Evolutionary conservation across 2,329 filamentous ascomycete species (phyloP).

Genomic region (Microdochium trichocladiopsis): DNA sequence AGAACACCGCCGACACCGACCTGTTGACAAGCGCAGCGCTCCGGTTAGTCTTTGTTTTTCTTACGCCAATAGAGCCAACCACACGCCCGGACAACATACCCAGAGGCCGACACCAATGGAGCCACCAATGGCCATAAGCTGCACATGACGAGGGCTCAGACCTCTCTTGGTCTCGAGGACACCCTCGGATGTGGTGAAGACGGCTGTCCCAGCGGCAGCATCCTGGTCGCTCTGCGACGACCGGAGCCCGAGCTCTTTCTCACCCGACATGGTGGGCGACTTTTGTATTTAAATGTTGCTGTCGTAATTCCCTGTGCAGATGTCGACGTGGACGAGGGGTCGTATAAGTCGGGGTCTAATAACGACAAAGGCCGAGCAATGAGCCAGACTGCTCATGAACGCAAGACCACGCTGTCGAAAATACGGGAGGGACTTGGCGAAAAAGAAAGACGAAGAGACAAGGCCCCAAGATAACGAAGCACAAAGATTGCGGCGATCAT

Average conservation of each 20-base stretch:
- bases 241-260: background rate
- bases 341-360: too few species aligned
- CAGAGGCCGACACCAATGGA: constrained; percentile 38
- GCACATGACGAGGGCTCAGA: constrained; percentile 31
- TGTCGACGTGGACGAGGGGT: too few species aligned
- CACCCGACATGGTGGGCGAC: background rate
- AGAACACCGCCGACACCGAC: constrained; percentile 36
- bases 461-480: too few species aligned
- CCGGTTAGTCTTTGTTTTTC: background rate
- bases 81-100: constrained; percentile 9
- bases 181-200: background rate
- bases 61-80: background rate
- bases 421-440: too few species aligned
- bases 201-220: background rate
- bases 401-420: too few species aligned
- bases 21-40: constrained; percentile 2
- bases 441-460: too few species aligned
- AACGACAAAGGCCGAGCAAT: too few species aligned
- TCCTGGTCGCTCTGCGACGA: background rate
- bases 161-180: constrained; percentile 13
- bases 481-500: too few species aligned
- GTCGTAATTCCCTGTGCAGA: too few species aligned
- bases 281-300: too few species aligned
- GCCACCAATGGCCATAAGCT: constrained; percentile 42
- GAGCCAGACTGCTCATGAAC: too few species aligned